These are phyloP conservation scores for Aspergillus cejpii DNA, from an alignment of 2,329 filamentous ascomycete species.

Conservation along the genomic window DNA sequence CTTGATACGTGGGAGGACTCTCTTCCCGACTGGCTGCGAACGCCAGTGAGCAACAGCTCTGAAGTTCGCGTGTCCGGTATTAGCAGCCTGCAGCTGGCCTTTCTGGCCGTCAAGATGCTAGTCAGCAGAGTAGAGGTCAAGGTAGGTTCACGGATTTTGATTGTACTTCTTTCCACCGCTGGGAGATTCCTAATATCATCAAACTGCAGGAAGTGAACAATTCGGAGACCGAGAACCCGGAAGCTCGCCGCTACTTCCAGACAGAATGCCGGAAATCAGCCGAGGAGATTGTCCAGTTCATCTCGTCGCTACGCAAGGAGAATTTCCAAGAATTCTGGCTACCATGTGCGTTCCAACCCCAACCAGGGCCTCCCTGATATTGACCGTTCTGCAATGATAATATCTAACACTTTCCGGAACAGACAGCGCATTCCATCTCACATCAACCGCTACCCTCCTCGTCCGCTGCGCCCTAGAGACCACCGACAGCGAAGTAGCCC, in stretches of 20 bases:
- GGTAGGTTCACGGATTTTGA: no score
- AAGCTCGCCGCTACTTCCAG: constrained; percentile 46
- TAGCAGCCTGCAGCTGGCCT: constrained; percentile 42
- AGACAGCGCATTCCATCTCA: constrained; percentile 49
- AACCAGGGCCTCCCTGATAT: background rate
- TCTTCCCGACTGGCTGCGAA: constrained; percentile 40
- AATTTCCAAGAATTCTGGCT: constrained; percentile 52
- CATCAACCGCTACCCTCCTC: constrained; percentile 49
- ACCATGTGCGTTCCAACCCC: constrained; percentile 32
- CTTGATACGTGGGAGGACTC: constrained; percentile 43
- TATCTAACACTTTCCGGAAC: constrained; percentile 4
- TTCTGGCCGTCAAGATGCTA: constrained; percentile 44
- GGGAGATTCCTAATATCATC: constrained; percentile 1
- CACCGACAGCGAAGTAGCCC: constrained; percentile 41
- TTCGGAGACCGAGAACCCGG: constrained; percentile 40
- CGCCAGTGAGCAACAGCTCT: constrained; percentile 25
- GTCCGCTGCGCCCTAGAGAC: constrained; percentile 49
- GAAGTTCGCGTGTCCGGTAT: constrained; percentile 36
- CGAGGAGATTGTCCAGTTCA: constrained; percentile 46
- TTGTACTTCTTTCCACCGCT: background rate
- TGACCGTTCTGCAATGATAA: constrained; percentile 5
- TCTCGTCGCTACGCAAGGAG: constrained; percentile 41
- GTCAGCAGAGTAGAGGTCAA: constrained; percentile 44
- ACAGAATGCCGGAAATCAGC: constrained; percentile 41
- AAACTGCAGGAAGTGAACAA: constrained; percentile 39